Percentiles rank a stretch among this genome's conserved stretches.
Evolutionary conservation across 2,329 filamentous ascomycete species (phyloP).

Genomic region (Clarireedia hainanense): DNA sequence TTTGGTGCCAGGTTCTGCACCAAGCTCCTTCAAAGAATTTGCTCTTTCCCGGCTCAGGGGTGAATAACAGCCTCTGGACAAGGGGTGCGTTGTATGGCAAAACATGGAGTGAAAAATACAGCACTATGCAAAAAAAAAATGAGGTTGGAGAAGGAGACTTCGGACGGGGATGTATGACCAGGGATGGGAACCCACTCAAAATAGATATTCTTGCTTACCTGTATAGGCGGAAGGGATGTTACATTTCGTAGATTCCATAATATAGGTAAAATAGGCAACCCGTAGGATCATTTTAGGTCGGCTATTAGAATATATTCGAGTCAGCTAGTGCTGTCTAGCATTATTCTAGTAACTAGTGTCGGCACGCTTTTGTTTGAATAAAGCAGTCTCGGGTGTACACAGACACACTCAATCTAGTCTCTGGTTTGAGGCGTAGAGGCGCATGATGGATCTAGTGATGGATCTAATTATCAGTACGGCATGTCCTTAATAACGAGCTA

Average conservation of each 20-base stretch:
- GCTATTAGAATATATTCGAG: slow-evolving; percentile 5
- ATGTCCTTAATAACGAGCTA: neutral
- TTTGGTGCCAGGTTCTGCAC: slow-evolving; percentile 15
- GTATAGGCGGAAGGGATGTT: neutral
- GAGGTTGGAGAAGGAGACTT: neutral
- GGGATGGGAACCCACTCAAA: neutral
- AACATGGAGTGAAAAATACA: neutral
- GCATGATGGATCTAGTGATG: neutral
- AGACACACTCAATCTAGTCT: neutral
- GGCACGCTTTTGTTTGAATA: neutral
- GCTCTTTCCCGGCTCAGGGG: neutral
- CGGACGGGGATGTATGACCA: neutral
- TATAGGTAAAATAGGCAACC: neutral
- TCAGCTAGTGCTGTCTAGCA: neutral
- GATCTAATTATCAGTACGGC: neutral
- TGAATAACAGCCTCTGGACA: neutral
- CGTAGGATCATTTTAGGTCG: slow-evolving; percentile 1
- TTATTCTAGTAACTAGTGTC: neutral
- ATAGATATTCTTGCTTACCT: neutral
- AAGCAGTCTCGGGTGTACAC: neutral
- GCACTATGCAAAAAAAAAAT: neutral
- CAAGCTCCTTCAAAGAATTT: slow-evolving; percentile 10
- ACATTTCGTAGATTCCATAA: neutral
- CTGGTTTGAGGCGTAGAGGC: neutral
- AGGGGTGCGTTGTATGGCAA: neutral